Evolutionary conservation across 2,329 filamentous ascomycete species (phyloP).

Genomic region (Zymoseptoria crescenta): DNA sequence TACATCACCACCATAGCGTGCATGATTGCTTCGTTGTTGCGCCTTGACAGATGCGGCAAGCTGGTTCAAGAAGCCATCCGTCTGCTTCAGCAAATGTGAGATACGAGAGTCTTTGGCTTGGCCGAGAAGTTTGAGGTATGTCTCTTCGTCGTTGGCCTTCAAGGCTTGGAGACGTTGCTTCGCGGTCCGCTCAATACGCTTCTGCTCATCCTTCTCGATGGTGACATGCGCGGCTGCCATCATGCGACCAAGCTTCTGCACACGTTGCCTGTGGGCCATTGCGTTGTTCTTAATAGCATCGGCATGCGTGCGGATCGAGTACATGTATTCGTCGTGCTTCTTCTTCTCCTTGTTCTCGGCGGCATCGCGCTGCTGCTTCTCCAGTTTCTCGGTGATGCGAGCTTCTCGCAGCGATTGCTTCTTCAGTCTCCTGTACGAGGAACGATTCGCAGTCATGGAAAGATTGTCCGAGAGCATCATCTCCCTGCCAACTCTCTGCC

Average conservation of each 20-base stretch:
- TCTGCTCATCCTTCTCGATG: slow-evolving; percentile 99
- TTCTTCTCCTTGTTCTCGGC: slow-evolving; percentile 95
- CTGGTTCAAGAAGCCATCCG: slow-evolving; percentile 93
- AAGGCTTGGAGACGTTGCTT: slow-evolving; percentile 99
- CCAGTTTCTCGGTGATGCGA: slow-evolving; percentile 94
- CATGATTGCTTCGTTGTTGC: slow-evolving; percentile 74
- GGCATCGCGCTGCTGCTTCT: slow-evolving; percentile 96
- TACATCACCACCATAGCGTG: slow-evolving; percentile 56
- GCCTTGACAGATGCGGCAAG: slow-evolving; percentile 89
- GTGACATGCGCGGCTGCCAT: slow-evolving; percentile 88
- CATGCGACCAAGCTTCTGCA: slow-evolving; percentile 77
- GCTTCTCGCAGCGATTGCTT: slow-evolving; percentile 94
- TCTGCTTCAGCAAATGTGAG: slow-evolving; percentile 91
- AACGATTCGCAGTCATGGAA: slow-evolving; percentile 92
- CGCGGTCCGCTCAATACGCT: slow-evolving; percentile 91
- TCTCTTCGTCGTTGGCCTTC: slow-evolving; percentile 98
- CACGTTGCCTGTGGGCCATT: slow-evolving; percentile 60
- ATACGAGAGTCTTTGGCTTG: slow-evolving; percentile 99
- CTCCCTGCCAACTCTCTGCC: slow-evolving; percentile 78
- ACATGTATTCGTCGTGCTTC: slow-evolving; percentile 88
- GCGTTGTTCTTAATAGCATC: slow-evolving; percentile 66
- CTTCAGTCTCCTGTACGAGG: slow-evolving; percentile 87
- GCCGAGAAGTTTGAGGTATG: slow-evolving; percentile 93
- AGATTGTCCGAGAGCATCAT: slow-evolving; percentile 96
- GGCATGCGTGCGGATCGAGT: slow-evolving; percentile 75